These are phyloP conservation scores for Mycena metata DNA, from an alignment of 768 basidiomycete species.

Conservation along the genomic window DNA sequence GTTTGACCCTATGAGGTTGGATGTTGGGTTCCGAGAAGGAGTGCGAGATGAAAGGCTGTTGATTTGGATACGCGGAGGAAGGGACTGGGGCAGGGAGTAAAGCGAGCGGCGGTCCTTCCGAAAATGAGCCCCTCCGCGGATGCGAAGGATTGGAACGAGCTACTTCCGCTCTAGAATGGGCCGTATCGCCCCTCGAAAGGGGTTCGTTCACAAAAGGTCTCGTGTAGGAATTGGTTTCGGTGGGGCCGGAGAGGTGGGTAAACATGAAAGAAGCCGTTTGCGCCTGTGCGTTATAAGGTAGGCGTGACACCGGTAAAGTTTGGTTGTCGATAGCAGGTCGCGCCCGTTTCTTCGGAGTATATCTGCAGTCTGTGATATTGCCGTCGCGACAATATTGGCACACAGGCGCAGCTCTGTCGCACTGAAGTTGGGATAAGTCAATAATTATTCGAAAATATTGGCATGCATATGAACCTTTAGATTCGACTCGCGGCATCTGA, in stretches of 20 bases:
- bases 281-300: constrained; percentile 38
- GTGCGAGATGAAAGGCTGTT: constrained; percentile 62
- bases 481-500: constrained; percentile 70
- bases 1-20: constrained; percentile 62
- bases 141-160: constrained; percentile 16
- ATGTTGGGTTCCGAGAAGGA: constrained; percentile 51
- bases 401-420: constrained; percentile 78
- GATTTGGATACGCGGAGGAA: constrained; percentile 35
- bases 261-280: constrained; percentile 40
- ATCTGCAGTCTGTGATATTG: constrained; percentile 71
- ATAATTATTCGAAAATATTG: constrained; percentile 10
- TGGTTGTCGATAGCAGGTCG: constrained; percentile 58
- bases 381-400: constrained; percentile 76
- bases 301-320: constrained; percentile 19
- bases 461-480: constrained; percentile 64
- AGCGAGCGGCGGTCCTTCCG: constrained; percentile 41
- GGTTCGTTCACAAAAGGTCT: constrained; percentile 35
- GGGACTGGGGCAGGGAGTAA: constrained; percentile 43
- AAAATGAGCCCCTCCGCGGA: constrained; percentile 22
- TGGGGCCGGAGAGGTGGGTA: constrained; percentile 35
- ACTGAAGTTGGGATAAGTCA: constrained; percentile 55
- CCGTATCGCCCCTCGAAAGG: constrained; percentile 5
- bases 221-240: constrained; percentile 21
- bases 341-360: constrained; percentile 79
- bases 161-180: constrained; percentile 18